Evolutionary conservation across 2,329 filamentous ascomycete species (phyloP).

Genomic region (Seiridium unicorne): DNA sequence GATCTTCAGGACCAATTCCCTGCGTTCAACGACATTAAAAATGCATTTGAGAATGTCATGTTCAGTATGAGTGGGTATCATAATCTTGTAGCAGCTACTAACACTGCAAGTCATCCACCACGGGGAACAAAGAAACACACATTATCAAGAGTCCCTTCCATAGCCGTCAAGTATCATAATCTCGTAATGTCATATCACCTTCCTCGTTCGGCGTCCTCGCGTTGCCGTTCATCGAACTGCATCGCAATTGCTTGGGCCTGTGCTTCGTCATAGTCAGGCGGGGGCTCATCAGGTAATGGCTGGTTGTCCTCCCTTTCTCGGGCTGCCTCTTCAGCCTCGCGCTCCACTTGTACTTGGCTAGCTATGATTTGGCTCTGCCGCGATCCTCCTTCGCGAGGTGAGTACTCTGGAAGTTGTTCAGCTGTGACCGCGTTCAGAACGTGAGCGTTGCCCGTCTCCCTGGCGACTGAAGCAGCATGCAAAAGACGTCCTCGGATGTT

Average conservation of each 20-base stretch:
- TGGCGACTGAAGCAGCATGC: conserved; percentile 74
- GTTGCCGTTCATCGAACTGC: conserved; percentile 67
- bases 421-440: conserved; percentile 61
- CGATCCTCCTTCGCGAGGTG: conserved; percentile 48
- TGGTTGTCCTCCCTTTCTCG: conserved; percentile 26
- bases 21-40: too few species aligned
- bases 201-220: conserved; percentile 65
- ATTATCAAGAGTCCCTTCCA: background rate
- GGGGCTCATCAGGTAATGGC: conserved; percentile 67
- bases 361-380: conserved; percentile 13
- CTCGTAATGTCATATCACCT: conserved; percentile 29
- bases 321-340: conserved; percentile 20
- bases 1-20: background rate
- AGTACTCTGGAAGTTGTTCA: conserved; percentile 87
- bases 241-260: conserved; percentile 67
- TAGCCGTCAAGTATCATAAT: background rate
- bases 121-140: background rate
- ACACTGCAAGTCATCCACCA: too few species aligned
- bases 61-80: conserved; percentile 15
- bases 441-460: conserved; percentile 62
- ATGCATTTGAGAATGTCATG: background rate
- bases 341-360: conserved; percentile 21
- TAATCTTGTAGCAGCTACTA: conserved; percentile 13
- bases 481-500: conserved; percentile 79
- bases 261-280: conserved; percentile 88